Percentiles rank a stretch among this genome's conserved stretches.
Conservation (phyloP, 257 asterid species). For the Echites panduratus region DNA sequence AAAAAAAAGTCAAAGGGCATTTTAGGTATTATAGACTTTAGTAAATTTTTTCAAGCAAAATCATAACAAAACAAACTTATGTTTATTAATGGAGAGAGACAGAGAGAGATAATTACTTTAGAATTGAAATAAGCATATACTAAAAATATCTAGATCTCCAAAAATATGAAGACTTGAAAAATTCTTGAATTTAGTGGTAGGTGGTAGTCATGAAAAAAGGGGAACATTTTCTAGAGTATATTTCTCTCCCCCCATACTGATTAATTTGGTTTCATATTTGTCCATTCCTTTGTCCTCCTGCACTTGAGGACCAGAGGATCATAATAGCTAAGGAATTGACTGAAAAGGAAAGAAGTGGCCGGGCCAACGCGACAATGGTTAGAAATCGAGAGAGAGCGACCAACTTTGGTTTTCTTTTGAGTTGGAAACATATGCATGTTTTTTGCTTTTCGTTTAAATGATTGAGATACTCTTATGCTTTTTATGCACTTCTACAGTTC, state of each 20-base stretch:
- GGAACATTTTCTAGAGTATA: not conserved
- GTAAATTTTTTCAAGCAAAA: no score
- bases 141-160: not conserved
- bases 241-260: not conserved
- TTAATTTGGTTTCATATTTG: not conserved
- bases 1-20: no score
- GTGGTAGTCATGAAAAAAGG: not conserved
- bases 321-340: slow-evolving; percentile 5
- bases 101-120: no score
- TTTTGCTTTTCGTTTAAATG: slow-evolving; percentile 14
- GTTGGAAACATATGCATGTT: slow-evolving; percentile 18
- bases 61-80: no score
- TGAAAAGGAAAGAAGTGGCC: not conserved
- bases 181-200: not conserved
- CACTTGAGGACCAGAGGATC: not conserved
- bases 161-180: not conserved
- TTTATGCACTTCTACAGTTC: slow-evolving; percentile 14
- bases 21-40: no score
- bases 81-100: no score
- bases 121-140: no score
- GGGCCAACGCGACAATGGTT: slow-evolving; percentile 7
- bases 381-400: not conserved
- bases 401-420: slow-evolving; percentile 7
- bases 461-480: slow-evolving; percentile 23
- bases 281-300: not conserved